phyloP scores from a whole-genome alignment of 1,139 yeast species.

The Nakaseomyces bracarensis region DNA sequence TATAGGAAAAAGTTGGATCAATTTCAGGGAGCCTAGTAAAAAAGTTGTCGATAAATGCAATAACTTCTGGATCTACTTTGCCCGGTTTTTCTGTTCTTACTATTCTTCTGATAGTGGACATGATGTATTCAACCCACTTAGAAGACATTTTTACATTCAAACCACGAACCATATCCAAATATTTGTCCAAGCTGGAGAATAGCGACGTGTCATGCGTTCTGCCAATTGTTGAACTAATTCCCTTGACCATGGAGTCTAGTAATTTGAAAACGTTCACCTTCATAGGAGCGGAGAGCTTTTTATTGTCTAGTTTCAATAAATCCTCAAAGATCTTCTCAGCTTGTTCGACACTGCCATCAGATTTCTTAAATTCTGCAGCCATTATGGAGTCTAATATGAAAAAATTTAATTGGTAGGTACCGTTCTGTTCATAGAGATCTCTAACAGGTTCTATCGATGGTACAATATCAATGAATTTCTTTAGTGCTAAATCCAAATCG shows the following conservation, averaged over 20 bases:
- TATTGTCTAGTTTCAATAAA: constrained; percentile 12
- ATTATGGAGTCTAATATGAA: constrained; percentile 16
- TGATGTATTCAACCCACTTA: constrained; percentile 4
- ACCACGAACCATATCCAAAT: neutral
- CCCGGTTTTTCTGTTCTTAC: neutral
- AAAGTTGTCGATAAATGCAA: neutral
- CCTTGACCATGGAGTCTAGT: constrained; percentile 19
- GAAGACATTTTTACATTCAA: constrained; percentile 3
- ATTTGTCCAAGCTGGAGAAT: neutral
- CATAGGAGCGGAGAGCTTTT: constrained; percentile 4
- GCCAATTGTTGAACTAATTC: constrained; percentile 14
- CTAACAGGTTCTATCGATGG: constrained; percentile 20
- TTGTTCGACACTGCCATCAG: constrained; percentile 15
- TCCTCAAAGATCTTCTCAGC: constrained; percentile 26
- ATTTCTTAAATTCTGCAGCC: constrained; percentile 20
- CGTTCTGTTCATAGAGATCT: constrained; percentile 17
- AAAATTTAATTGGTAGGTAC: constrained; percentile 9
- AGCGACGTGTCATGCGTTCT: constrained; percentile 13
- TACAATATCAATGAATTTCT: constrained; percentile 18
- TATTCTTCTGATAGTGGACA: neutral
- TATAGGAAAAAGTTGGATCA: neutral
- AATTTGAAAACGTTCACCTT: constrained; percentile 13
- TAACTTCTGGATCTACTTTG: neutral
- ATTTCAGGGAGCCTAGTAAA: neutral
- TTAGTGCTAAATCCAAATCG: constrained; percentile 16